A percentile compares a stretch with the other conserved stretches of the same genome.
phyloP scores from a whole-genome alignment of 2,329 filamentous ascomycete species.

The Trichophyton rubrum region DNA sequence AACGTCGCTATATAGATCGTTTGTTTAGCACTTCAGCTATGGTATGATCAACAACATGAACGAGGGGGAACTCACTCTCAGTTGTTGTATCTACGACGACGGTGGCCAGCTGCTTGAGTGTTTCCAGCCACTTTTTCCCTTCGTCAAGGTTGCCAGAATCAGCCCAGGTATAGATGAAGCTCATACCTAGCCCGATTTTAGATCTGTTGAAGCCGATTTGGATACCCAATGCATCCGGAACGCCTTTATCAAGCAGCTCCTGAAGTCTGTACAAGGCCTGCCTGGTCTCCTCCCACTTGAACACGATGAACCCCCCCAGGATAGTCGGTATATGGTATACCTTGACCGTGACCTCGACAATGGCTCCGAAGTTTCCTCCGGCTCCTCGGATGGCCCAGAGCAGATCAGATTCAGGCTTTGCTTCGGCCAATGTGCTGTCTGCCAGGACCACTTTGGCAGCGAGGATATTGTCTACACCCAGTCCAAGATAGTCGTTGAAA shows the following conservation, averaged over 20 bases:
- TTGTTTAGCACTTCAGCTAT: not conserved
- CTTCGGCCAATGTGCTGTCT: not conserved
- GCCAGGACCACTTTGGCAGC: not conserved
- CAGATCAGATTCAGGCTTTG: not conserved
- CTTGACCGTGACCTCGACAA: not conserved
- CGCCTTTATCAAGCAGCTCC: not conserved
- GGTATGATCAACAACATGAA: not conserved
- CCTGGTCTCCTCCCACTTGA: not conserved
- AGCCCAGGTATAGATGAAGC: not conserved
- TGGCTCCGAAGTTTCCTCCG: not conserved
- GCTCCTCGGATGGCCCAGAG: constrained; percentile 1
- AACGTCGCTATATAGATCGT: not conserved
- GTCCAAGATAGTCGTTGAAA: not conserved
- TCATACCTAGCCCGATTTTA: not conserved
- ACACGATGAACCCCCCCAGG: not conserved
- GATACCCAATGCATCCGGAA: not conserved
- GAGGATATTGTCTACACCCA: constrained; percentile 1
- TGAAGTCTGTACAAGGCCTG: not conserved
- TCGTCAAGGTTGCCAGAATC: not conserved
- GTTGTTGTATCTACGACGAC: not conserved
- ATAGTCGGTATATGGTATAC: not conserved
- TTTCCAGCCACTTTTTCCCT: not conserved
- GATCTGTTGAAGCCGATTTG: not conserved
- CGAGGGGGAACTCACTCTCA: not conserved
- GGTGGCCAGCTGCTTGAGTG: not conserved